These are phyloP conservation scores for Acanthamoeba sp. DNA, from an alignment of 208 protist genomes.

Conservation along the genomic window DNA sequence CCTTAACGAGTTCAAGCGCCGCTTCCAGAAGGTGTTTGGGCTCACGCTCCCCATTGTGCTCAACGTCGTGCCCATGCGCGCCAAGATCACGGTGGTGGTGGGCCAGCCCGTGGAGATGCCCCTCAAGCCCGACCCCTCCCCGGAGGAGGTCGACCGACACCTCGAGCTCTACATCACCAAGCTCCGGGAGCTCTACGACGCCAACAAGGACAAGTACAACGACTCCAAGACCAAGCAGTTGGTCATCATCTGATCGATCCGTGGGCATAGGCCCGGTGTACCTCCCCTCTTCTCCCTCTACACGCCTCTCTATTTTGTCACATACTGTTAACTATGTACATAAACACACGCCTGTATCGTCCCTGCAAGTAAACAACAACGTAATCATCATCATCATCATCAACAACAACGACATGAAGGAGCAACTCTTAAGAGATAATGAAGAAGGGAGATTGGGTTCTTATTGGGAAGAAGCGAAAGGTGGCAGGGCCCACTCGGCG, in stretches of 20 bases:
- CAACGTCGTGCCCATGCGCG: slow-evolving; percentile 25
- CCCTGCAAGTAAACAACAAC: too few relatives aligned
- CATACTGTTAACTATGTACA: slow-evolving; percentile 3
- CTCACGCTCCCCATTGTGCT: slow-evolving; percentile 40
- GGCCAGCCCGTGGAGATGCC: slow-evolving; percentile 52
- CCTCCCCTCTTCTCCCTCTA: background rate
- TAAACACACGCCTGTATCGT: background rate
- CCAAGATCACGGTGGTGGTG: slow-evolving; percentile 64
- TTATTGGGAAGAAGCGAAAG: background rate
- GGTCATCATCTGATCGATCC: slow-evolving; percentile 68
- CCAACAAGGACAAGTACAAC: slow-evolving; percentile 60
- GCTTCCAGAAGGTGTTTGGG: slow-evolving; percentile 47
- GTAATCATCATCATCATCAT: too few relatives aligned
- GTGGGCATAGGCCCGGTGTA: too few relatives aligned
- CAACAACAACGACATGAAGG: too few relatives aligned
- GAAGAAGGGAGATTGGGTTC: background rate
- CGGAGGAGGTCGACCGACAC: slow-evolving; percentile 36
- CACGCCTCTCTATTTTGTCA: background rate
- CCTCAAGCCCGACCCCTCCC: background rate
- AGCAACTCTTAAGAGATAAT: too few relatives aligned
- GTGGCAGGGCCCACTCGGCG: background rate
- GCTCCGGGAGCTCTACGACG: slow-evolving; percentile 36
- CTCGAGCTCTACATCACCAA: slow-evolving; percentile 58
- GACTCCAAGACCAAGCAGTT: slow-evolving; percentile 49
- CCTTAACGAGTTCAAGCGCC: slow-evolving; percentile 2